Evolutionary conservation across 1,284 basidiomycete genomes (phyloP).

Genomic region (Cutaneotrichosporon dermatis): DNA sequence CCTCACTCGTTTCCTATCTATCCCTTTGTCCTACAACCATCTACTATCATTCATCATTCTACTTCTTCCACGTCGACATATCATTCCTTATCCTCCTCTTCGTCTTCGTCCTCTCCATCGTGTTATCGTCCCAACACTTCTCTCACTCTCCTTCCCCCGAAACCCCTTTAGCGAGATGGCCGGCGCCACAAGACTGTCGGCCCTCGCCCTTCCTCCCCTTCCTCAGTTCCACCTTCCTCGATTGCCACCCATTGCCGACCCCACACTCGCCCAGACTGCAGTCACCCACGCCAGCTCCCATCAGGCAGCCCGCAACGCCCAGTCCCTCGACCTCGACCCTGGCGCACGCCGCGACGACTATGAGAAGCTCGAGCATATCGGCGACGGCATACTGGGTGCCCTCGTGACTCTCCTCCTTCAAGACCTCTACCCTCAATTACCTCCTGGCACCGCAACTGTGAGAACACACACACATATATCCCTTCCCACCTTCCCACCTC

Average conservation of each 20-base stretch:
- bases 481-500: background rate
- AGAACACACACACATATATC: no score
- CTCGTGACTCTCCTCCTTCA: slow-evolving; percentile 36
- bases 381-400: slow-evolving; percentile 32
- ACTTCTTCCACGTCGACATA: no score
- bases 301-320: slow-evolving; percentile 2
- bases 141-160: no score
- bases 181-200: slow-evolving; percentile 3
- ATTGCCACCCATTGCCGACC: slow-evolving; percentile 30
- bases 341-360: slow-evolving; percentile 27
- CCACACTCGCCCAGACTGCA: slow-evolving; percentile 15
- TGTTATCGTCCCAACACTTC: no score
- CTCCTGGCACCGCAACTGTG: slow-evolving; percentile 34
- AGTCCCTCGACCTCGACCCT: slow-evolving; percentile 9
- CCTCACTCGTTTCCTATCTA: no score
- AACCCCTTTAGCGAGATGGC: background rate
- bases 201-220: slow-evolving; percentile 16
- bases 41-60: no score
- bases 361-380: slow-evolving; percentile 45
- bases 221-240: slow-evolving; percentile 29
- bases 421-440: slow-evolving; percentile 34
- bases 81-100: background rate
- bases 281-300: slow-evolving; percentile 29
- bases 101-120: background rate
- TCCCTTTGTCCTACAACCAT: no score